phyloP scores from a whole-genome alignment of 768 basidiomycete genomes.

The Termitomyces sp. region DNA sequence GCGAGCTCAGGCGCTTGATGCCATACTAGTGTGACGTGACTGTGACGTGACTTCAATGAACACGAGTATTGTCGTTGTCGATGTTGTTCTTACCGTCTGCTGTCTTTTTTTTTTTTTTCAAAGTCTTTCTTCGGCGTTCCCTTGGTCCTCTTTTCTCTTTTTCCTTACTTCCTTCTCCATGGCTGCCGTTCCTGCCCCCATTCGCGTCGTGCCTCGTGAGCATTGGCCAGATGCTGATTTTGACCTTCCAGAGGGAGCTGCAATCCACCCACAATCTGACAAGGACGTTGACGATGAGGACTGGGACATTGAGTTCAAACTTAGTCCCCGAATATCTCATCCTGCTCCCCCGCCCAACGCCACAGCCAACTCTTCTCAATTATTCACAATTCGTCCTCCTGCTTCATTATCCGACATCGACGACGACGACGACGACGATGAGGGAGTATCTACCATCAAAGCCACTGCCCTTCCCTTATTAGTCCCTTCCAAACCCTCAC shows the following conservation, averaged over 20 bases:
- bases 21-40: constrained; percentile 43
- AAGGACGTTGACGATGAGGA: constrained; percentile 66
- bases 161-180: constrained; percentile 27
- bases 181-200: constrained; percentile 56
- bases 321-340: constrained; percentile 48
- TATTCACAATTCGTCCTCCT: constrained; percentile 66
- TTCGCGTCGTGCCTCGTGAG: constrained; percentile 50
- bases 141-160: constrained; percentile 4
- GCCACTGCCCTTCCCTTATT: constrained; percentile 46
- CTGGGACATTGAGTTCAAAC: constrained; percentile 76
- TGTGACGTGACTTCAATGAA: constrained; percentile 20
- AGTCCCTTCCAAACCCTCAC: constrained; percentile 24
- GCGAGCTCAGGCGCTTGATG: constrained; percentile 52
- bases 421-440: constrained; percentile 73
- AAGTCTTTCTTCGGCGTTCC: not conserved
- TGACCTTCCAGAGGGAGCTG: constrained; percentile 71
- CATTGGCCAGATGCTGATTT: constrained; percentile 89
- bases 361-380: constrained; percentile 33
- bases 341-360: constrained; percentile 32
- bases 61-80: constrained; percentile 21
- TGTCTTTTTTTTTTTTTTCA: not conserved
- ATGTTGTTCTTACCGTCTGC: not conserved
- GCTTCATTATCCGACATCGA: constrained; percentile 38
- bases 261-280: constrained; percentile 59
- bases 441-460: constrained; percentile 83